Evolutionary conservation across 768 basidiomycete genomes (phyloP), one percentile per base, ranked within the genome.

Genomic region (Trametes cubensis): DNA sequence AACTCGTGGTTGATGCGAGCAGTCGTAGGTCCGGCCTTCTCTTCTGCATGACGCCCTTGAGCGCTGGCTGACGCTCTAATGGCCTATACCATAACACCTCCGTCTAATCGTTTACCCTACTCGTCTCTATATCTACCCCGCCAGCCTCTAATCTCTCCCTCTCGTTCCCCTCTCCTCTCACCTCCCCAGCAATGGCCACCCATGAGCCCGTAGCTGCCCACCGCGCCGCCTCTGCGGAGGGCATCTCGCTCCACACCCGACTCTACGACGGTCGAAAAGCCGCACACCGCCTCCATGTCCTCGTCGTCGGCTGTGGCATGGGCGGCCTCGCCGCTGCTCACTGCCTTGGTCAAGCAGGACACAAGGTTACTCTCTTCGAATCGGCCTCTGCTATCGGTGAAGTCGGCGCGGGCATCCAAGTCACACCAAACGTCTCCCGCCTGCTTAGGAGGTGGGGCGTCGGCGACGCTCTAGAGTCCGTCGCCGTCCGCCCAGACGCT

Each of bases 381-480:
- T 63, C 76, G 26, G 77, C 78, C 2, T 38, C 68, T 15, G 72
- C 67, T 3, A 72, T 80, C 3, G 75, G 76, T n/a, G 78, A 79
- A 55, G 77, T 78, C 44, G 77, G 77, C 61, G 77, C 78, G 0
- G 77, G 78, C 54, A 78, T 79, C 65, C 78, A 79, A 62, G 77
- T 80, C 49, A 69, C 78, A 6, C 78, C 78, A 7, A 80, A 80
- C 62, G 68, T 77, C 46, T 70, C 71, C 34, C 73, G 77, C 13
- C 69, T 79, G 2, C 68, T 80, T 21, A 48, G 63, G 5, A 67
- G 75, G n/a, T 80, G 78, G 77, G 78, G 78, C 6, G 71, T 77
- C 41, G 73, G 70, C 0, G 61, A 71, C 23, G 66, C 59, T 5
- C 70, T 79, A 38, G 69, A 66, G 38, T 50, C 67, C 18, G 65